Base-by-base conservation (phyloP, 352 stramenopile genomes). In the Pythium sp. region DNA sequence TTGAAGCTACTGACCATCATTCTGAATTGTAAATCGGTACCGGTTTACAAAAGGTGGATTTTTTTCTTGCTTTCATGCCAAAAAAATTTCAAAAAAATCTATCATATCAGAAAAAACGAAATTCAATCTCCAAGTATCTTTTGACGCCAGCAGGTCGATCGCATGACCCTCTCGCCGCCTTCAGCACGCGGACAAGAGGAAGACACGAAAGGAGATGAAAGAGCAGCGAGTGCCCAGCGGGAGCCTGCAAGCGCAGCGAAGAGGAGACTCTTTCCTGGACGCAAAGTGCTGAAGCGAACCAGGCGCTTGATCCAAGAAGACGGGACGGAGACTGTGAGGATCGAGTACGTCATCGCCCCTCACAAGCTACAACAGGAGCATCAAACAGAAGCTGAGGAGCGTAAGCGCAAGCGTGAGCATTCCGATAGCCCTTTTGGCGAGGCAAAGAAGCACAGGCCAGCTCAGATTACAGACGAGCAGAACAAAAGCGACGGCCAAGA, bases 211-310 rank as follows among this genome's bases (percentile, higher is more conserved):
- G 18, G 18, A 22, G 43, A 22, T 51, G 43, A 4, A 51, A 6
- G 1, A 51, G 43, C 43, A 12, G 18, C 15, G 15, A 22, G 18
- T 18, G 43, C 6, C 18, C 43, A 11, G 9, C 43, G 5, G 7
- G 18, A 11, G 43, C 15, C 18, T 22, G 15, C 14, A 51, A 9
- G 43, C 5, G 43, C 18, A 51, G 2, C 18, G 18, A 51, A 51
- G 43, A 51, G 9, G 41, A 47, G 18, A 18, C 5, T 18, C 18
- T 22, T 51, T 20, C 14, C 15, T 12, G 43, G 43, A 22, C 43
- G 43, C 5, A 51, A 55, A 55, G 47, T 55, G n/a, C 47, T 55
- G 47, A 55, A 55, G n/a, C 47, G 47, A 30, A 28, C 47, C n/a
- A 30, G 5, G 47, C 47, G 47, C 15, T 11, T 28, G n/a, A 55